A percentile compares a stretch with the other conserved stretches of the same genome.
These are phyloP conservation scores for Phytopythium litorale DNA, from an alignment of 352 stramenopile species.

Conservation along the genomic window DNA sequence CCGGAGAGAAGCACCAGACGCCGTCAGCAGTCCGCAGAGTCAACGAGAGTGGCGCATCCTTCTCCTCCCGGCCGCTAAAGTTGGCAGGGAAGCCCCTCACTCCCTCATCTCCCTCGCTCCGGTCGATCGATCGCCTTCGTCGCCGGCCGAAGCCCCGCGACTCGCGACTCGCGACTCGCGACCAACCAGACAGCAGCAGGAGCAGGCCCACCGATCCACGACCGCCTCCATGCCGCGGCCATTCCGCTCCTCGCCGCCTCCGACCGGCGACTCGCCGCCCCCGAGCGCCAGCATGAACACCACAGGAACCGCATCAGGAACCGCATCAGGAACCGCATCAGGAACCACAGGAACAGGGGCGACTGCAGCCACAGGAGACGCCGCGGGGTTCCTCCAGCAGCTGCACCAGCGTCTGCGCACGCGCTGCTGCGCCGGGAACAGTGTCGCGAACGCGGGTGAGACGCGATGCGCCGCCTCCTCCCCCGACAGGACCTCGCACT, in stretches of 20 bases:
- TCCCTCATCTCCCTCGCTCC: neutral
- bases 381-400: slow-evolving; percentile 7
- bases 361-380: neutral
- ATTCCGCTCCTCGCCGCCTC: neutral
- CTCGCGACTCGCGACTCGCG: no score
- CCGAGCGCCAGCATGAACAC: neutral
- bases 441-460: neutral
- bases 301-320: neutral
- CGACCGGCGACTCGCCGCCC: neutral
- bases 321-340: neutral
- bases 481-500: neutral
- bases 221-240: slow-evolving; percentile 2
- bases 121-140: neutral
- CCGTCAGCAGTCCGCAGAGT: no score
- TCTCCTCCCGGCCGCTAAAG: neutral
- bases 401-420: slow-evolving; percentile 2
- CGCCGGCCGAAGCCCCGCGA: neutral
- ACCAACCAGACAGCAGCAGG: neutral
- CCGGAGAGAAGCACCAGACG: no score
- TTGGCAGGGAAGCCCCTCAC: neutral
- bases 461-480: neutral
- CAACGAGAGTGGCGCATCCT: neutral
- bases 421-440: slow-evolving; percentile 3
- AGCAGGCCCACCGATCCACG: neutral
- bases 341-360: neutral